These are phyloP conservation scores for Mycothermus thermophilus DNA, from an alignment of 495 filamentous ascomycete genomes.

Conservation along the genomic window DNA sequence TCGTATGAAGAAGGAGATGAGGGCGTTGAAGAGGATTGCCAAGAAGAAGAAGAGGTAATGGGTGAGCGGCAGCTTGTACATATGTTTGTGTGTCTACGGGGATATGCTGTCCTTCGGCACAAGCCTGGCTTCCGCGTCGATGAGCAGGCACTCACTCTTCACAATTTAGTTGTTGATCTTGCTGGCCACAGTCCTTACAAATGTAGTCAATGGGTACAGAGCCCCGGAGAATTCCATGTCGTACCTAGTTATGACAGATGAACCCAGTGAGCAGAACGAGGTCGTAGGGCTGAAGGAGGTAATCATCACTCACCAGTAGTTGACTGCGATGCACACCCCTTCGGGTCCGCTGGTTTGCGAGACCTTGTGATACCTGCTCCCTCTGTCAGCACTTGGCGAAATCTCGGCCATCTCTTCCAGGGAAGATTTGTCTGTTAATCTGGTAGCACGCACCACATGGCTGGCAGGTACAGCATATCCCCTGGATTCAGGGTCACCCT, in stretches of 20 bases:
- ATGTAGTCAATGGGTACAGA: constrained; percentile 41
- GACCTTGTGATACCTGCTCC: constrained; percentile 46
- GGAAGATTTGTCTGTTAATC: too few relatives aligned
- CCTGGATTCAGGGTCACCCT: constrained; percentile 50
- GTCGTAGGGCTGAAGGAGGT: too few relatives aligned
- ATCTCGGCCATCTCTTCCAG: not conserved
- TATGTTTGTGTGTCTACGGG: too few relatives aligned
- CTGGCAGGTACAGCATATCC: constrained; percentile 69
- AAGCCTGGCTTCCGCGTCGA: too few relatives aligned
- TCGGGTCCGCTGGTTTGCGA: constrained; percentile 48
- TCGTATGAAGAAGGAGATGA: constrained; percentile 94
- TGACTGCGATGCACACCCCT: constrained; percentile 57
- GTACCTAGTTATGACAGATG: constrained; percentile 45
- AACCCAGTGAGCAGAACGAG: too few relatives aligned
- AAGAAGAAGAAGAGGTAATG: constrained; percentile 28
- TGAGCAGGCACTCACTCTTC: too few relatives aligned
- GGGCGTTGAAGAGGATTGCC: constrained; percentile 69
- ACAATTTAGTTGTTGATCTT: too few relatives aligned
- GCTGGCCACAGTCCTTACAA: constrained; percentile 30
- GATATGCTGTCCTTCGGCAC: too few relatives aligned
- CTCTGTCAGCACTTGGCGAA: not conserved
- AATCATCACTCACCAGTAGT: constrained; percentile 51
- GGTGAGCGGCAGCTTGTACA: not conserved
- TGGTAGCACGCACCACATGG: constrained; percentile 53
- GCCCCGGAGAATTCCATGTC: constrained; percentile 54